Evolutionary conservation across 176 grass and related monocot species (phyloP).

Genomic region (Carex cristatella): DNA sequence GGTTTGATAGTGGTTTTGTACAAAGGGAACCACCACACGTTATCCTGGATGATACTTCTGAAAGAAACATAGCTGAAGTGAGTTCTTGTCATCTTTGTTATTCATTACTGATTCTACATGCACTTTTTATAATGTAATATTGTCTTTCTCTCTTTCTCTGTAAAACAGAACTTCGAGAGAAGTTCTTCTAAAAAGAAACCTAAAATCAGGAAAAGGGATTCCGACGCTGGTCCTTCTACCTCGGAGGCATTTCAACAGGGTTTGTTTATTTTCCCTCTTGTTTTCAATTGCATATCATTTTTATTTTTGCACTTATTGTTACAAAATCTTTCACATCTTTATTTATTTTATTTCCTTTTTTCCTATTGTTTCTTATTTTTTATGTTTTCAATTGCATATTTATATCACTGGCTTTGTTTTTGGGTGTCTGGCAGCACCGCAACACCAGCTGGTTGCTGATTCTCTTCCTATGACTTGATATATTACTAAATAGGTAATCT

Average conservation of each 20-base stretch:
- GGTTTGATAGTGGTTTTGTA: slow-evolving; percentile 22
- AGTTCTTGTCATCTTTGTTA: slow-evolving; percentile 32
- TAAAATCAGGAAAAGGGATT: slow-evolving; percentile 72
- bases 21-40: slow-evolving; percentile 33
- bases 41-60: slow-evolving; percentile 42
- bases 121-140: slow-evolving; percentile 1
- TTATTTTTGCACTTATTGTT: neutral
- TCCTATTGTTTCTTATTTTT: slow-evolving; percentile 16
- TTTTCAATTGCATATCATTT: neutral
- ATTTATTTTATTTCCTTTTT: slow-evolving; percentile 1
- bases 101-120: slow-evolving; percentile 19
- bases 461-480: slow-evolving; percentile 5
- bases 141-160: slow-evolving; percentile 12
- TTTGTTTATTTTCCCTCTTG: slow-evolving; percentile 5
- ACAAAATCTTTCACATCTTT: slow-evolving; percentile 4
- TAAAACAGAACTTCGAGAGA: slow-evolving; percentile 49
- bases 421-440: neutral
- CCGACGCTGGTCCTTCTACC: slow-evolving; percentile 43
- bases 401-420: neutral
- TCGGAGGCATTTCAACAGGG: slow-evolving; percentile 64
- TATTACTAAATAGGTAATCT: slow-evolving; percentile 4
- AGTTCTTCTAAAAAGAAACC: slow-evolving; percentile 81
- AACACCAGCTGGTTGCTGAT: neutral
- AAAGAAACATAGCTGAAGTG: slow-evolving; percentile 49
- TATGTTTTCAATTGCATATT: neutral